phyloP scores from a whole-genome alignment of 768 basidiomycete genomes.

The Collybia nuda region DNA sequence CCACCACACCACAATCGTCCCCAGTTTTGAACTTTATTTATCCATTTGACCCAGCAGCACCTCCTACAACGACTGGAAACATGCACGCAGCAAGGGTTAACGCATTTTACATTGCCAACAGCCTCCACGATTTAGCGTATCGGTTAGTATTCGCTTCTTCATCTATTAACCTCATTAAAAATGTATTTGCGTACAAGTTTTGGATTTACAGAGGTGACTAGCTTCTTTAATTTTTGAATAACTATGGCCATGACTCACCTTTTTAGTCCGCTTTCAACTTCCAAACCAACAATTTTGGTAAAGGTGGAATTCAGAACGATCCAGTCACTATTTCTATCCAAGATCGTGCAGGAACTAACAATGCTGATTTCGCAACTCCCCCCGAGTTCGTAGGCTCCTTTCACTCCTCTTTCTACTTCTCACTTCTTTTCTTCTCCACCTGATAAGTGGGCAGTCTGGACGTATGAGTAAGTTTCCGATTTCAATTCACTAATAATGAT shows the following conservation, averaged over 20 bases:
- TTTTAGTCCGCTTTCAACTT: constrained; percentile 29
- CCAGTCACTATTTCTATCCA: constrained; percentile 50
- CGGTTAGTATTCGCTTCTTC: constrained; percentile 50
- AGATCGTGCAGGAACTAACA: constrained; percentile 39
- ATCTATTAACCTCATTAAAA: neutral
- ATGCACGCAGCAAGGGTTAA: constrained; percentile 52
- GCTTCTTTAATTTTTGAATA: neutral
- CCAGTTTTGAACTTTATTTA: constrained; percentile 38
- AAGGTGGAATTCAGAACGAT: constrained; percentile 46
- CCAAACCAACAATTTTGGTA: constrained; percentile 52
- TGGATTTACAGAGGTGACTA: constrained; percentile 49
- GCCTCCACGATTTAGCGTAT: constrained; percentile 51
- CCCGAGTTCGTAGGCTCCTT: constrained; percentile 28
- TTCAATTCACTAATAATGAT: too few relatives aligned
- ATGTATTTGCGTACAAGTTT: constrained; percentile 17
- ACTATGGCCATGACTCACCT: neutral
- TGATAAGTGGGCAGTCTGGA: constrained; percentile 30
- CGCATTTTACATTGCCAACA: constrained; percentile 61
- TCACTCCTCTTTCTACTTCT: neutral
- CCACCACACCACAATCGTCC: constrained; percentile 34
- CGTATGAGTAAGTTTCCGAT: constrained; percentile 25
- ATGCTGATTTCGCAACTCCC: constrained; percentile 39
- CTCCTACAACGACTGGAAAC: constrained; percentile 40
- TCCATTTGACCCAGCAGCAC: constrained; percentile 25
- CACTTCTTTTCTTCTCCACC: neutral